Conservation (phyloP, 768 basidiomycete species). For the Macrolepiota fuliginosa region DNA sequence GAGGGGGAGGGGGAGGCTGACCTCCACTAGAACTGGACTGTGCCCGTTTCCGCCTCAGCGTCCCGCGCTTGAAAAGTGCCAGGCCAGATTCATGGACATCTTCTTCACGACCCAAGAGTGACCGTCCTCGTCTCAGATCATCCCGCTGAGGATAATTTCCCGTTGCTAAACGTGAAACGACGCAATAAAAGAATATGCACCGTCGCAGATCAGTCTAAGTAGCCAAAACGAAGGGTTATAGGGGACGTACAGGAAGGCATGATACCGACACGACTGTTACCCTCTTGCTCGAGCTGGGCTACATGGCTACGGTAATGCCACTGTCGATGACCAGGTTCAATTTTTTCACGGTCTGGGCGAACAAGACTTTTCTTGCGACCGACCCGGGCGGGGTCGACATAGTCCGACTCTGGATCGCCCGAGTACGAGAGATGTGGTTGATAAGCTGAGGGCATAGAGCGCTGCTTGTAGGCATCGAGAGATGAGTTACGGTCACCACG, state of each 20-base stretch:
- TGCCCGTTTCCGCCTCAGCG: slow-evolving; percentile 68
- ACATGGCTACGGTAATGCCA: slow-evolving; percentile 94
- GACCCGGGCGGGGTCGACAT: slow-evolving; percentile 49
- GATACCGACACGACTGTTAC: slow-evolving; percentile 61
- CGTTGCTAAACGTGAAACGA: slow-evolving; percentile 46
- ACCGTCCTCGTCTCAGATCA: slow-evolving; percentile 78
- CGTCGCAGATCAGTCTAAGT: slow-evolving; percentile 3
- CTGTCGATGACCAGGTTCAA: slow-evolving; percentile 90
- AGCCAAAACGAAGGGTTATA: slow-evolving; percentile 16
- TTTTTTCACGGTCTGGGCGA: slow-evolving; percentile 91
- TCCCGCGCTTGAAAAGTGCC: slow-evolving; percentile 86
- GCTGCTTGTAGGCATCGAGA: slow-evolving; percentile 54
- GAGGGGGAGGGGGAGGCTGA: slow-evolving; percentile 29
- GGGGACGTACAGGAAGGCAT: slow-evolving; percentile 72
- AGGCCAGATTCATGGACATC: slow-evolving; percentile 91
- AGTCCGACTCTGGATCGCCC: slow-evolving; percentile 40
- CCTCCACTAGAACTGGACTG: slow-evolving; percentile 41
- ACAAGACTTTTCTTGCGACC: slow-evolving; percentile 90
- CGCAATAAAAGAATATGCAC: slow-evolving; percentile 1
- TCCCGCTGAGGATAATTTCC: slow-evolving; percentile 71
- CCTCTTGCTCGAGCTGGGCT: slow-evolving; percentile 70
- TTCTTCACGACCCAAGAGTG: slow-evolving; percentile 86
- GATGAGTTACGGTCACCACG: slow-evolving; percentile 63
- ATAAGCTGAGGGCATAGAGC: slow-evolving; percentile 45
- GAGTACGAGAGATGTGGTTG: slow-evolving; percentile 25